Evolutionary conservation across 441 rosid genomes (phyloP), one percentile per base, ranked within the genome.

Genomic region (Euphorbia celastroides): DNA sequence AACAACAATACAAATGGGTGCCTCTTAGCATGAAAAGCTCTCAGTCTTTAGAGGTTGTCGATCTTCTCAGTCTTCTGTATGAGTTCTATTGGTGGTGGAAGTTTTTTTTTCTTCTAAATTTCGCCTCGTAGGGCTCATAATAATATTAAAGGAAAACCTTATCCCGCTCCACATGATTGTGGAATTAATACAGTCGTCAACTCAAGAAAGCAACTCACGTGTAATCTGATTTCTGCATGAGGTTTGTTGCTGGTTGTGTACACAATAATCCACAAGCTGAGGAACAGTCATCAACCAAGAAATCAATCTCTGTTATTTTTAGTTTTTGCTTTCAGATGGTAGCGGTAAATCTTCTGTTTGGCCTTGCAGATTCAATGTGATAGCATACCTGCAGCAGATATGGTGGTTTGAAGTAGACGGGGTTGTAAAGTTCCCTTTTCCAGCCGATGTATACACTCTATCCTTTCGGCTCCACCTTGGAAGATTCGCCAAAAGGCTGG

Each of bases 341-440:
- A 50, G 64, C 60, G 41, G 36, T 62, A 31, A 28, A 17, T 56
- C 46, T 65, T 60, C 46, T 20, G n/a, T 61, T 34, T 68, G 27
- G 11, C 34, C 28, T 72, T 55, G 69, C 86, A 92, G 98, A 78
- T 90, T 92, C 79, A 86, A 77, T 38, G 78, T 75, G 56, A 87
- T 92, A 78, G 96, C 98, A 27, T 90, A 85, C 76, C 78, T 90
- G 73, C 97, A 83, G 77, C 97, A 90, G 82, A 84, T 90, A 72
- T 90, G 98, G 97, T 92, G 97, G 98, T 92, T 92, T 60, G 96
- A 89, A 81, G 90, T 84, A 12, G 96, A 86, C 69, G 97, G 96
- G 62, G 70, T 69, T 22, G 82, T 89, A 71, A 66, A 66, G 50
- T 61, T 55, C 32, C 75, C 75, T 56, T 72, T 66, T 22, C 75